Conservation (phyloP, 768 basidiomycete species). For the Auricularia heimuer region DNA sequence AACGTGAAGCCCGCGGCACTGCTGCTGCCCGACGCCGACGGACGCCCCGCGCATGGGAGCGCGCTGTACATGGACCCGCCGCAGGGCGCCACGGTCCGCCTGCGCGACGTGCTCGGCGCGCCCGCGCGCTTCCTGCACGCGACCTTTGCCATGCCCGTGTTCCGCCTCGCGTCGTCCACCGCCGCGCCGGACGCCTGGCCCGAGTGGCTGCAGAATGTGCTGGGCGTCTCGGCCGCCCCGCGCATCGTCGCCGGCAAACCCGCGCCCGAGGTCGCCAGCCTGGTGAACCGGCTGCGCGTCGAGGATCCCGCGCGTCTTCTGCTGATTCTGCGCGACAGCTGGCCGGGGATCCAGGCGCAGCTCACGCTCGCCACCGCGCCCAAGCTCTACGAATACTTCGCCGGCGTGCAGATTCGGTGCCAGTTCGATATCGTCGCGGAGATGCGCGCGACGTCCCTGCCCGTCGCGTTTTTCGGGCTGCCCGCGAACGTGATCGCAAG, state of each 20-base stretch:
- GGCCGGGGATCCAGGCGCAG: not conserved
- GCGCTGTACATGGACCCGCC: not conserved
- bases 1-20: not conserved
- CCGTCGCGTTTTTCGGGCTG: not conserved
- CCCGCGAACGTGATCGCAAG: not conserved
- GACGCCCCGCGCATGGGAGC: not conserved
- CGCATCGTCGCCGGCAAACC: not conserved
- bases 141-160: not conserved
- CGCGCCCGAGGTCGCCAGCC: not conserved
- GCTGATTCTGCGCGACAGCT: not conserved
- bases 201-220: not conserved
- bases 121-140: not conserved
- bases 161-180: not conserved
- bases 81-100: not conserved
- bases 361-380: not conserved
- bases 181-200: not conserved
- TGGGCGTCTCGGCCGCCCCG: not conserved
- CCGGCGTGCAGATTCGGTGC: not conserved
- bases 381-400: not conserved
- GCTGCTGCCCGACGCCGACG: not conserved
- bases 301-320: not conserved
- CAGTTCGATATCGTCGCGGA: not conserved
- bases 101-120: not conserved
- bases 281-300: not conserved
- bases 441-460: not conserved